A percentile compares a stretch with the other conserved stretches of the same genome.
These are phyloP conservation scores for Stereocaulon alpinum DNA, from an alignment of 495 filamentous ascomycete species.

Conservation along the genomic window DNA sequence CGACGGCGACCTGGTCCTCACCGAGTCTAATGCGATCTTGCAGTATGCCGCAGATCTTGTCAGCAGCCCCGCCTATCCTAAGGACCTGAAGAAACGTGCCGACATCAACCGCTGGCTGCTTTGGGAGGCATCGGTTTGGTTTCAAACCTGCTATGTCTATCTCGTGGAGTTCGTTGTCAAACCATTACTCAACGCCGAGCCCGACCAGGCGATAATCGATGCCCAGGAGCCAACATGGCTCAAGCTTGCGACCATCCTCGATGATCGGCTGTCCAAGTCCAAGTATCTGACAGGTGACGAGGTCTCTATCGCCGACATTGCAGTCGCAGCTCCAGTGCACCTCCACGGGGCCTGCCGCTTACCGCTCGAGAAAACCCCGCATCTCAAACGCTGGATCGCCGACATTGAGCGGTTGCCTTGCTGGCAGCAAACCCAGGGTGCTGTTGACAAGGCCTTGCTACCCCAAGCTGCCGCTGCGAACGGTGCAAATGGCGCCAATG, in stretches of 20 bases:
- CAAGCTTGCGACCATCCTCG: conserved; percentile 25
- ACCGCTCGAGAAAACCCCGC: conserved; percentile 26
- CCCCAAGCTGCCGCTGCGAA: conserved; percentile 8
- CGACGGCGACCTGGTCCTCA: conserved; percentile 25
- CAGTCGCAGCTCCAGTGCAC: conserved; percentile 29
- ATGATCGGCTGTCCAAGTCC: conserved; percentile 24
- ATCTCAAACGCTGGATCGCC: conserved; percentile 27
- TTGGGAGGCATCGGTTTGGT: conserved; percentile 27
- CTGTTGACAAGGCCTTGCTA: conserved; percentile 25
- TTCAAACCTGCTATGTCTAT: conserved; percentile 26
- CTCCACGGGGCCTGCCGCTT: conserved; percentile 20
- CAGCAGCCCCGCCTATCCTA: neutral
- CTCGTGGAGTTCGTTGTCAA: conserved; percentile 29
- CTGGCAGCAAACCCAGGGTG: conserved; percentile 30
- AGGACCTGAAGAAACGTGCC: conserved; percentile 6
- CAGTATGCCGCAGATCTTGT: conserved; percentile 18
- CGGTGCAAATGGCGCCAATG: neutral
- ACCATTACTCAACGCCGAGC: conserved; percentile 22
- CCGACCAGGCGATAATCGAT: conserved; percentile 24
- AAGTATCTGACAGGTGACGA: conserved; percentile 28
- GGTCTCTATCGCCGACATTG: conserved; percentile 30
- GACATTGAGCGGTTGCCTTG: conserved; percentile 25
- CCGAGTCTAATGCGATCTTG: conserved; percentile 31
- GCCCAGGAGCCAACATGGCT: conserved; percentile 20
- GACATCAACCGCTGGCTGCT: conserved; percentile 23